Base-by-base conservation (phyloP, 2,329 filamentous ascomycete genomes). In the Akanthomyces lecanii region DNA sequence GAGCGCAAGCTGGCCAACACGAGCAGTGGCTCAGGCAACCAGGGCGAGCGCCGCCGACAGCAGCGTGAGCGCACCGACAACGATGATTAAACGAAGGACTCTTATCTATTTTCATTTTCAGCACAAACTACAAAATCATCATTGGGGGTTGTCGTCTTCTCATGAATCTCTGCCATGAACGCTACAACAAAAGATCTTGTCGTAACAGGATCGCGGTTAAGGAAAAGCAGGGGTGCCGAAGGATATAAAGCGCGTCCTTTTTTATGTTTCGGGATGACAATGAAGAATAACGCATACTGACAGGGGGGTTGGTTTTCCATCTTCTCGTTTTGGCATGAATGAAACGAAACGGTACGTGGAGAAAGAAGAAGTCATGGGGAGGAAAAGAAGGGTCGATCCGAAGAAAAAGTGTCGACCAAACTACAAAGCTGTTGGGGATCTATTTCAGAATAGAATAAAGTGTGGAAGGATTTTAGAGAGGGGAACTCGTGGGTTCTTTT, bases 1-100 rank as follows among this genome's bases (percentile, higher is more conserved):
- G 89, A 92, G 78, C 82, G 86, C 70, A 90, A 90, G 78, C 72
- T 86, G 59, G 78, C 78, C 63, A 79, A 75, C 63, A 74, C 75
- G 23, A 74, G 1, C 21, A 21, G 21, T 21, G 21, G 75, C 64
- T 48, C 67, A 70, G 68, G 70, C 52, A 67, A 69, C 55, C 66
- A 68, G 45, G 67, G 67, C 30, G 66, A 66, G 67, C 63, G 66
- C 51, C 74, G 75, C 64, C 74, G 73, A 67, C 77, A 77, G 71
- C 74, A 73, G 67, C 77, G 75, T 44, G 78, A 82, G 74, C 75
- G 81, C 68, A 82, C 80, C 66, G 81, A 86, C 66, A 81, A 85
- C 70, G 82, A 85, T 68, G 83, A 86, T 69, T 85, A 78, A 75
- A 74, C n/a, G 45, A 62, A 25, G 23, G 28, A 28, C 40, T 16